Evolutionary conservation across 371 early-diverging fungal species (phyloP).

Genomic region (Mucor racemosus): DNA sequence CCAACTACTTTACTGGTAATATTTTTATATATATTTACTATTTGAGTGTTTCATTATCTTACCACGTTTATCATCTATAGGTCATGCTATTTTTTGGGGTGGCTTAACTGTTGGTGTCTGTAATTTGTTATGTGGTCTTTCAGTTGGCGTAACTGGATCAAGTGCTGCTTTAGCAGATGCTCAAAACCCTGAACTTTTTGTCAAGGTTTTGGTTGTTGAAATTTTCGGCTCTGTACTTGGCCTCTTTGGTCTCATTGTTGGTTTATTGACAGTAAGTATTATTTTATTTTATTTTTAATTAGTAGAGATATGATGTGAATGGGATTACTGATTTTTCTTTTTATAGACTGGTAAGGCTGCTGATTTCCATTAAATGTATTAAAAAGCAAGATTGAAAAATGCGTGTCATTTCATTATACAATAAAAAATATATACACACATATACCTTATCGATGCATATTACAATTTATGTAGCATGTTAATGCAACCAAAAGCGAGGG

Average conservation of each 20-base stretch:
- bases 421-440: constrained; percentile 2
- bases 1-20: constrained; percentile 70
- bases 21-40: neutral
- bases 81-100: constrained; percentile 95
- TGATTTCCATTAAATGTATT: constrained; percentile 47
- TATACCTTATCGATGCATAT: no score
- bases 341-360: constrained; percentile 61
- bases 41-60: no score
- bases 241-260: constrained; percentile 94
- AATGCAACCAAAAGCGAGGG: no score
- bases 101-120: constrained; percentile 95
- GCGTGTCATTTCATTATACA: constrained; percentile 4
- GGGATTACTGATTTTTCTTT: neutral
- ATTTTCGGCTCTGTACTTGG: constrained; percentile 97
- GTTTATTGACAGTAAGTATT: constrained; percentile 66
- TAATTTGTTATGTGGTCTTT: constrained; percentile 92
- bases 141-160: constrained; percentile 94
- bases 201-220: constrained; percentile 95
- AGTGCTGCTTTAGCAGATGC: constrained; percentile 96
- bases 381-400: neutral
- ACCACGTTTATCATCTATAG: constrained; percentile 33
- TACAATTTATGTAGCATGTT: no score
- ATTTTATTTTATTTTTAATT: neutral
- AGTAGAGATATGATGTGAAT: no score
- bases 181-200: constrained; percentile 92